Percentiles rank a stretch among this genome's conserved stretches.
These are phyloP conservation scores for Argentina anserina DNA, from an alignment of 306 rosid genomes.

Conservation along the genomic window DNA sequence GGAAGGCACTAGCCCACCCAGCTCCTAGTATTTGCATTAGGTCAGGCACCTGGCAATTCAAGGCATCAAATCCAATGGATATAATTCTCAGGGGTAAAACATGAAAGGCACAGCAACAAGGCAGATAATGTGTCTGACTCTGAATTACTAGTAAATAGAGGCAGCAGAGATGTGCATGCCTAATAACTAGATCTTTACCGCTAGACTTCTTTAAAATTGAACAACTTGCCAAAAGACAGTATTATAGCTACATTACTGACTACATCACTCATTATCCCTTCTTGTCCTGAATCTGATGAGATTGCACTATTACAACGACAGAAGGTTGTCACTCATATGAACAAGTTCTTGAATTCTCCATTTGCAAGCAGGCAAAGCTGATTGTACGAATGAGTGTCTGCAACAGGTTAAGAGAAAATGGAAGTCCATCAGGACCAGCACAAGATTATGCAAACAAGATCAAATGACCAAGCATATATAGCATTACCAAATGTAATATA, in stretches of 20 bases:
- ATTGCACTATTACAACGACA: background rate
- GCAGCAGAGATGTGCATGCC: background rate
- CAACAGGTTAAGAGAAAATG: slow-evolving; percentile 2
- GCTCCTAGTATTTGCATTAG: background rate
- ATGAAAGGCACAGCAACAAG: background rate
- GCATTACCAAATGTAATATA: background rate
- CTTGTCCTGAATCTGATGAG: background rate
- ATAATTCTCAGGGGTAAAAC: background rate
- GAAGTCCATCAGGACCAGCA: slow-evolving; percentile 6
- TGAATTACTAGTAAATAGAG: background rate
- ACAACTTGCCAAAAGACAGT: background rate
- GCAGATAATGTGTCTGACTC: background rate
- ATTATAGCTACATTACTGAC: background rate
- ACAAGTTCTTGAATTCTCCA: slow-evolving; percentile 76
- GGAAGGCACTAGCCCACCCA: too few relatives aligned
- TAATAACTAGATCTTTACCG: background rate
- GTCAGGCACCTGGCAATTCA: background rate
- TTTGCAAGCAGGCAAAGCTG: slow-evolving; percentile 83
- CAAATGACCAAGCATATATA: background rate
- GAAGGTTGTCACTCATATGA: slow-evolving; percentile 41
- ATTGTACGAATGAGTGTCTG: slow-evolving; percentile 69
- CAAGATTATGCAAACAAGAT: background rate
- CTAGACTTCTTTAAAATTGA: background rate
- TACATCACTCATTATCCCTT: background rate
- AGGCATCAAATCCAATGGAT: background rate